Base-by-base conservation (phyloP, 2,329 filamentous ascomycete genomes). In the Zymoseptoria crescenta region DNA sequence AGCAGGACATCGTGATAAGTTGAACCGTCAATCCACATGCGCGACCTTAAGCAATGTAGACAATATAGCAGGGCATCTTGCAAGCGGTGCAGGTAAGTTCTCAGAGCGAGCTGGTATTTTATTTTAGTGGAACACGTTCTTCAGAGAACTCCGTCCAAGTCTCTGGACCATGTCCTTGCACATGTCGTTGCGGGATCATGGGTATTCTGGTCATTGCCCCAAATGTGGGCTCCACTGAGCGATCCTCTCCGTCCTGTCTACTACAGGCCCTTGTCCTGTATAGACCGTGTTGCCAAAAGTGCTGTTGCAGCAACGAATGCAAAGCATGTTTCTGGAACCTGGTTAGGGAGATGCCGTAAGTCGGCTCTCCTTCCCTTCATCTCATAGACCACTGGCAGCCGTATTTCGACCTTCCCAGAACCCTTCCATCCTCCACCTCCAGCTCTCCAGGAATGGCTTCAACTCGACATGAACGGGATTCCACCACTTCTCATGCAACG, bases 401-500 rank as follows among this genome's bases (percentile, higher is more conserved):
- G 10, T 10, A 57, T 74, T 70, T 55, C 63, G 66, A 4, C 68
- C 73, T 48, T 73, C 68, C 27, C 69, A 73, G 62, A 71, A 76
- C 64, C 65, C 75, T 65, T 68, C 70, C 72, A 71, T 69, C 62
- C 54, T 67, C 74, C 63, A 74, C 63, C 68, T 69, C 72, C 65
- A 68, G 19, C 66, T 68, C 51, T 60, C 57, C 53, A 76, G 59
- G 55, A 70, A 72, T 19, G 68, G 67, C 21, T 60, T 63, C 30
- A 77, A 66, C 55, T 70, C 68, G 49, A 68, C 60, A 45, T 71
- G 66, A 27, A 64, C 69, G 1, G 69, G 72, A 48, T 67, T 62
- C 74, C 74, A 76, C 70, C 72, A 76, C 64, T 76, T 76, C 61
- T 72, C 73, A 51, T 76, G 74, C 53, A 75, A 62, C 56, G 68